Evolutionary conservation across 768 basidiomycete species (phyloP).

Genomic region (Plicaturopsis crispa): DNA sequence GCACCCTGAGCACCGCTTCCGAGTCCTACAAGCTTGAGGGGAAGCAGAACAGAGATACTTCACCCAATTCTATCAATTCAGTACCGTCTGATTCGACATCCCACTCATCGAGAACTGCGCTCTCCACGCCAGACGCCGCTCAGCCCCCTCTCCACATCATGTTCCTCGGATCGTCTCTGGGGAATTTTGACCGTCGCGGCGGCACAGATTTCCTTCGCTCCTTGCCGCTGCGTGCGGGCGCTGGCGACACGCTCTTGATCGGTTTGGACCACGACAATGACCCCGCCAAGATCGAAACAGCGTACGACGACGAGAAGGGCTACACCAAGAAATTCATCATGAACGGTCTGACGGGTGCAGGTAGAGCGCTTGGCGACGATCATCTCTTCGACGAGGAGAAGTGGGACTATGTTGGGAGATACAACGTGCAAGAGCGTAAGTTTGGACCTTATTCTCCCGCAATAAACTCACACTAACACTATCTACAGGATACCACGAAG

Average conservation of each 20-base stretch:
- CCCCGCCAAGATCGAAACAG: conserved; percentile 62
- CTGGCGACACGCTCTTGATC: conserved; percentile 77
- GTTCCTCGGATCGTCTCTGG: conserved; percentile 88
- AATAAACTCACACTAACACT: conserved; percentile 1
- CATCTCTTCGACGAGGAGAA: conserved; percentile 53
- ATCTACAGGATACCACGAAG: conserved; percentile 70
- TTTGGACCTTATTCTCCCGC: neutral
- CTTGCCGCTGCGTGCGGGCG: conserved; percentile 68
- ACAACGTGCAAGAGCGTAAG: conserved; percentile 49
- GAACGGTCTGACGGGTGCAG: conserved; percentile 73
- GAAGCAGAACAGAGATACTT: conserved; percentile 18
- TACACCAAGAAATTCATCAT: conserved; percentile 73
- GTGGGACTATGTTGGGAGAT: conserved; percentile 66
- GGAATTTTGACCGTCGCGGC: conserved; percentile 75
- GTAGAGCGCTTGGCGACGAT: conserved; percentile 61
- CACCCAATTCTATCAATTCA: conserved; percentile 31
- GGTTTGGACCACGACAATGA: conserved; percentile 87
- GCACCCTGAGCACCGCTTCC: neutral
- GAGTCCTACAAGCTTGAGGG: conserved; percentile 3
- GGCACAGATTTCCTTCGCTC: conserved; percentile 69
- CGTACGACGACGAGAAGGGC: conserved; percentile 80
- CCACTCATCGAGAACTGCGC: conserved; percentile 12
- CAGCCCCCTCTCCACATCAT: conserved; percentile 68
- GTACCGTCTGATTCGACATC: conserved; percentile 3
- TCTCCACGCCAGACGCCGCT: conserved; percentile 40